A percentile compares a stretch with the other conserved stretches of the same genome.
phyloP scores from a whole-genome alignment of 331 rosid genomes.

The Malus hybrid region DNA sequence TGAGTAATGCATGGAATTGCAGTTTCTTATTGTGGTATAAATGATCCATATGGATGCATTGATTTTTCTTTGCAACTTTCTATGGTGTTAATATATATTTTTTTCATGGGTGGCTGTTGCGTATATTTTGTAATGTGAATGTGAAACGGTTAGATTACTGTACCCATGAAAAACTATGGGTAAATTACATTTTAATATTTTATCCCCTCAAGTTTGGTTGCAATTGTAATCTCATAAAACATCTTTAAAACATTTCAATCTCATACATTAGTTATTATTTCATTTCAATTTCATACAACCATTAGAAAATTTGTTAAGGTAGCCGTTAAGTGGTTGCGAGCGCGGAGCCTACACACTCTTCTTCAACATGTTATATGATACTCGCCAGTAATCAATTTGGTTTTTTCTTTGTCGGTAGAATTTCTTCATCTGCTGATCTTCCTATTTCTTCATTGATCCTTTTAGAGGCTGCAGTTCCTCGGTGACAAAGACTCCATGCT shows the following conservation, averaged over 20 bases:
- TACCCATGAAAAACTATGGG: too few relatives aligned
- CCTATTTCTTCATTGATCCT: constrained; percentile 29
- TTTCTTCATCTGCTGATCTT: constrained; percentile 42
- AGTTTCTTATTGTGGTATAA: too few relatives aligned
- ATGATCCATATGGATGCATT: not conserved
- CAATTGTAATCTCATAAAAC: too few relatives aligned
- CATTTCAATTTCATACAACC: too few relatives aligned
- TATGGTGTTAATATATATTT: not conserved
- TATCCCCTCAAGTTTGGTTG: too few relatives aligned
- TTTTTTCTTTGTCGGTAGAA: constrained; percentile 15
- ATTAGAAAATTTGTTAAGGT: too few relatives aligned
- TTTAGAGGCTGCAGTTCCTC: constrained; percentile 85
- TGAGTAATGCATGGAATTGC: not conserved
- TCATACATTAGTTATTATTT: too few relatives aligned
- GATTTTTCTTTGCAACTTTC: not conserved
- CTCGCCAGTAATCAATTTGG: not conserved
- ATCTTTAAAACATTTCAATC: too few relatives aligned
- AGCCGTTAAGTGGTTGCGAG: too few relatives aligned
- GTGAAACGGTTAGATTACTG: not conserved
- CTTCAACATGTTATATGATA: not conserved
- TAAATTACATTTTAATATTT: too few relatives aligned
- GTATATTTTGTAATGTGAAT: not conserved
- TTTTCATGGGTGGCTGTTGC: not conserved
- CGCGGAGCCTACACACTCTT: not conserved
- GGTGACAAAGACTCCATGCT: constrained; percentile 54